Evolutionary conservation across 768 basidiomycete species (phyloP), one percentile per base, ranked within the genome.

Genomic region (Candolleomyces aberdarensis): DNA sequence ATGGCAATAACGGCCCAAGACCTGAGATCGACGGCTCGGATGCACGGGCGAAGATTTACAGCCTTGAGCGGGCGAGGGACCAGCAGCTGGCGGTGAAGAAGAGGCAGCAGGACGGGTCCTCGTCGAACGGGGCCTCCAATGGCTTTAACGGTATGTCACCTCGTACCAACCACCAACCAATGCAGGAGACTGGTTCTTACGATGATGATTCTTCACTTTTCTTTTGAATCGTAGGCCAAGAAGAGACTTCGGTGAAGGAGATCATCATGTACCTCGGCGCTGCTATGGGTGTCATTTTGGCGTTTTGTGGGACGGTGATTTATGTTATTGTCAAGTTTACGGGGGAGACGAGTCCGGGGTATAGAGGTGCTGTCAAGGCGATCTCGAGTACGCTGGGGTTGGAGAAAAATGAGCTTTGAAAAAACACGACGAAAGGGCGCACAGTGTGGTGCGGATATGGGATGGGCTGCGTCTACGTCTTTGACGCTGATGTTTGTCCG

Each of bases 1-100:
- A 26, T 26, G 26, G 26, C 2, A 26, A 26, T 36, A 43, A 26
- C 39, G 54, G 54, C 3, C 52, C 52, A 3, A 56, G 36, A n/a
- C 31, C 54, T n/a, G 39, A 40, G n/a, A 20, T 41, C 40, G 75
- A 88, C 69, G 68, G 77, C 2, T 49, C 67, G 26, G 89, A 92
- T 70, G 78, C 84, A 14, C 85, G 91, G 17, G 78, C 85, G 2
- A 72, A 71, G 3, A 77, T 90, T 31, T 73, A 83, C 40, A 67
- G 76, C 36, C 58, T 71, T 43, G 78, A 84, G 64, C 75, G 84
- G 64, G 72, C 79, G 64, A 73, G 75, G 56, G 78, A 80, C 20
- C 63, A 72, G 5, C 73, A 71, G 43, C 68, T 76, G n/a, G 60
- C 67, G 14, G 68, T 66, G 60, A 71, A 70, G 63, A 69, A 69